Percentiles rank a stretch among this genome's conserved stretches.
Evolutionary conservation across 495 filamentous ascomycete species (phyloP).

Genomic region (Tuber calosporum): DNA sequence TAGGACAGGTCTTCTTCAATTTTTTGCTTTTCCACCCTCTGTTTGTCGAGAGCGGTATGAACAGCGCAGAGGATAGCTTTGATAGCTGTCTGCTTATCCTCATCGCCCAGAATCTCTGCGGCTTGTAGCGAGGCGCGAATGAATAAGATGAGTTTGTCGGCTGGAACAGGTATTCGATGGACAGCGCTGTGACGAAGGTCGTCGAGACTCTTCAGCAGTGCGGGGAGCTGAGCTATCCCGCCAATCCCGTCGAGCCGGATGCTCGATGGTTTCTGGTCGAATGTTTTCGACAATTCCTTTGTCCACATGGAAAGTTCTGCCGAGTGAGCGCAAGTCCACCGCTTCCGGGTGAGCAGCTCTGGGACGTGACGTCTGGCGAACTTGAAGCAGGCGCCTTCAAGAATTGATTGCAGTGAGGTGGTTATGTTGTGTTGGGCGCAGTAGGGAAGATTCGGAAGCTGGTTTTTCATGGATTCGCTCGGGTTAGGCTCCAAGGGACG

Average conservation of each 20-base stretch:
- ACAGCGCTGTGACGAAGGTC: constrained; percentile 18
- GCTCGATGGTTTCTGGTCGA: neutral
- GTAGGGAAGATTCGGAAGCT: constrained; percentile 7
- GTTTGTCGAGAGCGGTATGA: constrained; percentile 1
- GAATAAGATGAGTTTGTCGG: constrained; percentile 13
- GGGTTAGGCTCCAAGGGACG: neutral
- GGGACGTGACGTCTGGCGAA: constrained; percentile 15
- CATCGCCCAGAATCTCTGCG: constrained; percentile 14
- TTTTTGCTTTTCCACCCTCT: neutral
- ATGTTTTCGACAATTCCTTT: constrained; percentile 8
- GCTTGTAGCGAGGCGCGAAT: neutral
- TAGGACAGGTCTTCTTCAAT: neutral
- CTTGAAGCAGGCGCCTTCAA: constrained; percentile 21
- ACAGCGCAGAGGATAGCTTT: constrained; percentile 12
- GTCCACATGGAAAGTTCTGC: constrained; percentile 22
- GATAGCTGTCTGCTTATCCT: neutral
- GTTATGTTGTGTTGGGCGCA: constrained; percentile 21
- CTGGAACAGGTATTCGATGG: constrained; percentile 11
- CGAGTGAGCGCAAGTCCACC: constrained; percentile 17
- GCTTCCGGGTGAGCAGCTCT: constrained; percentile 5
- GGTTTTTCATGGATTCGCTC: neutral
- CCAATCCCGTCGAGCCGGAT: neutral
- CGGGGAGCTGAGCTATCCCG: constrained; percentile 3
- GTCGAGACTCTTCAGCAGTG: constrained; percentile 14
- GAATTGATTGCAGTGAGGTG: constrained; percentile 8